phyloP scores from a whole-genome alignment of 768 basidiomycete species.

The Mycena haematopus region DNA sequence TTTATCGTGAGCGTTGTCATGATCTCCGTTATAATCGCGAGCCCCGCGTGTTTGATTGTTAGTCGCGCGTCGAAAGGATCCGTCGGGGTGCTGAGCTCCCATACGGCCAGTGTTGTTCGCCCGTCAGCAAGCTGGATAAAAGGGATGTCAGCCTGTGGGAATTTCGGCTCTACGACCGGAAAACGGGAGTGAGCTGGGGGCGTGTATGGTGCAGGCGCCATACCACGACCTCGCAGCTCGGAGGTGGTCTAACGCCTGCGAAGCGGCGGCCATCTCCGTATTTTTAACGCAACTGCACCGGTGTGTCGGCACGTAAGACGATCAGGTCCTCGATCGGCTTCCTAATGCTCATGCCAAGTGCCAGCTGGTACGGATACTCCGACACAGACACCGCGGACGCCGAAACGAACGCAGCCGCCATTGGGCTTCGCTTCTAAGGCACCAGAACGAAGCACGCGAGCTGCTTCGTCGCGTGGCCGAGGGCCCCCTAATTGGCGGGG shows the following conservation, averaged over 20 bases:
- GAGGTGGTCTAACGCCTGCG: neutral
- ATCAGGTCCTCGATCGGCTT: constrained; percentile 6
- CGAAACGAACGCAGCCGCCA: constrained; percentile 1
- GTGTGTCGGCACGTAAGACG: constrained; percentile 5
- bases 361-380: neutral
- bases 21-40: constrained; percentile 76
- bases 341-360: neutral
- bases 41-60: constrained; percentile 61
- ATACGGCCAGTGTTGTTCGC: constrained; percentile 65
- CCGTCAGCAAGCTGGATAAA: constrained; percentile 65
- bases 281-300: neutral
- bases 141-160: constrained; percentile 12
- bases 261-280: constrained; percentile 1
- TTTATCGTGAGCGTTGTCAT: constrained; percentile 77
- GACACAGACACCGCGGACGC: neutral
- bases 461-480: constrained; percentile 3
- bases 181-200: neutral
- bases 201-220: neutral
- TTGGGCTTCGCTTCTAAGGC: neutral
- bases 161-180: neutral
- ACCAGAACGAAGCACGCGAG: neutral
- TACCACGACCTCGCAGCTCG: neutral
- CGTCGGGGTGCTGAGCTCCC: constrained; percentile 66
- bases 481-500: neutral
- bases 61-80: constrained; percentile 66